phyloP scores from a whole-genome alignment of 2,329 filamentous ascomycete species.

The Fusarium ramigenum region DNA sequence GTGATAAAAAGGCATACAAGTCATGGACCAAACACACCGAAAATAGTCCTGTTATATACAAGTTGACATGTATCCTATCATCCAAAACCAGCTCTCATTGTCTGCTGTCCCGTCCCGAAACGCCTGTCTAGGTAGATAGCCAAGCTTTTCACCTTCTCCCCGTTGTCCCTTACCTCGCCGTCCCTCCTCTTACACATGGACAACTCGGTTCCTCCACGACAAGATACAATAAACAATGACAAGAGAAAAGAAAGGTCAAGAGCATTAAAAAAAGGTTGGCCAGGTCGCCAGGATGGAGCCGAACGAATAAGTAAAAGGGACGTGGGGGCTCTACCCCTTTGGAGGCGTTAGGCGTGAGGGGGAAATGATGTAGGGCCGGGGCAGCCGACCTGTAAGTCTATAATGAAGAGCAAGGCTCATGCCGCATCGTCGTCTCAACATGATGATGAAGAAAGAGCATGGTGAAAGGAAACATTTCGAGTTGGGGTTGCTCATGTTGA shows the following conservation, averaged over 20 bases:
- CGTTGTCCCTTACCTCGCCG: constrained; percentile 26
- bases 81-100: constrained; percentile 1
- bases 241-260: constrained; percentile 34
- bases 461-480: constrained; percentile 39
- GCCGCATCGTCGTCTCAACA: constrained; percentile 33
- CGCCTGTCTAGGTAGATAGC: constrained; percentile 31
- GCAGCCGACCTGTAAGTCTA: constrained; percentile 41
- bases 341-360: constrained; percentile 36
- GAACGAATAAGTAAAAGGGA: constrained; percentile 35
- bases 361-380: constrained; percentile 32
- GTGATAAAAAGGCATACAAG: constrained; percentile 22
- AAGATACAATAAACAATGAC: constrained; percentile 36
- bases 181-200: constrained; percentile 36
- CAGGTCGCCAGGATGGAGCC: constrained; percentile 44
- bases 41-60: constrained; percentile 41
- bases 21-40: constrained; percentile 29
- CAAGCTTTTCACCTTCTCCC: constrained; percentile 31
- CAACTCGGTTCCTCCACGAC: constrained; percentile 18
- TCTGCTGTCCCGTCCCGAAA: constrained; percentile 11
- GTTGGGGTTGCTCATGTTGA: constrained; percentile 33
- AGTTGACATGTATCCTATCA: constrained; percentile 36
- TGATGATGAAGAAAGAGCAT: constrained; percentile 34
- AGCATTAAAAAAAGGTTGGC: constrained; percentile 42
- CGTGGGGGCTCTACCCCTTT: constrained; percentile 42
- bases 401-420: constrained; percentile 38